Base-by-base conservation (phyloP, 169 alveolate species). In the Eimeria falciformis region DNA sequence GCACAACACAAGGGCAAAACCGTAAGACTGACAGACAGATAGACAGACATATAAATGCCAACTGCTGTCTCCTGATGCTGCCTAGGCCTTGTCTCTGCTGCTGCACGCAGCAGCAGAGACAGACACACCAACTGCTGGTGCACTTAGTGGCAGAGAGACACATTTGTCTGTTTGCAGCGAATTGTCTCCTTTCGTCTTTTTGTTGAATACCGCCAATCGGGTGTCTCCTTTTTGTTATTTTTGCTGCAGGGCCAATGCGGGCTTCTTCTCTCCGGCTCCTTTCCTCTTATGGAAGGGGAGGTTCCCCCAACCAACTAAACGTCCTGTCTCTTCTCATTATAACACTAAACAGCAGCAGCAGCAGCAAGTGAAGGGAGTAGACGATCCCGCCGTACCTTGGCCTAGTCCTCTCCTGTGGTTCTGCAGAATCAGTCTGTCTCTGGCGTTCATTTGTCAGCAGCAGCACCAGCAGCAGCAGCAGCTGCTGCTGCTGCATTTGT, bases 211-310 rank as follows among this genome's bases (percentile, higher is more conserved):
- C 7, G 7, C 14, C 14, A 11, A 50, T 14, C n/a, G 62, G 62
- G 14, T 50, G 14, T 50, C 7, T 50, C n/a, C 62, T 29, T 58
- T 23, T 29, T 58, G 69, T 29, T 68, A 43, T 33, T 68, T 33
- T 25, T 21, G 33, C 79, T 27, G 29, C 66, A 53, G 82, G 94
- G 94, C n/a, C 73, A 58, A 55, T 92, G 94, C 83, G 94, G 94
- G 2, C 5, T 92, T 37, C 62, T 56, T 29, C 65, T 85, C 81
- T 9, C 43, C 7, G 82, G 94, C 7, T 87, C 94, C 4, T 92
- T 87, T 92, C 93, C 93, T 21, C 33, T 53, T 21, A 55, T 82
- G 27, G 40, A 21, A 58, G 25, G 55, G 33, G 27, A 18, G 43
- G 14, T 68, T n/a, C 83, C 45, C 17, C 37, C 37, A n/a, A 14